These are phyloP conservation scores for Orbilia blumenaviensis DNA, from an alignment of 2,329 filamentous ascomycete genomes.

Conservation along the genomic window DNA sequence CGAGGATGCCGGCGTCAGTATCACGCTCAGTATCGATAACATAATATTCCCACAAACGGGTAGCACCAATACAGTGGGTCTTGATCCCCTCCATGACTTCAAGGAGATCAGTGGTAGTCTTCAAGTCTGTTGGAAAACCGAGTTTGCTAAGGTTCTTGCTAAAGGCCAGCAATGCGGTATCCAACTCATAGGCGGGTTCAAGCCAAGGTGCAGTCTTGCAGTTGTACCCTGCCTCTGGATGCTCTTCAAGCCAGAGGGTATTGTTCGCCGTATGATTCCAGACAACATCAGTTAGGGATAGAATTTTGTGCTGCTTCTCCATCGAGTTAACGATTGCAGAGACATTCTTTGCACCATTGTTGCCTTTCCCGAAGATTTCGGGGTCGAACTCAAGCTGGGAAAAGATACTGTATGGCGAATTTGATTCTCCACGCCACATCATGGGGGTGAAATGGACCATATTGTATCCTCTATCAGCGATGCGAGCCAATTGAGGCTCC, in stretches of 20 bases:
- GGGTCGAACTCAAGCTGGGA: conserved; percentile 90
- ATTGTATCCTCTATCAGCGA: conserved; percentile 92
- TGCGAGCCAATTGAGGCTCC: conserved; percentile 86
- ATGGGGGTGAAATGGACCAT: conserved; percentile 98
- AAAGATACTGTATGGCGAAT: conserved; percentile 96
- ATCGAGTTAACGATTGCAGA: conserved; percentile 79
- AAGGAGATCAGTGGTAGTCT: conserved; percentile 75
- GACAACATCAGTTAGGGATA: conserved; percentile 94
- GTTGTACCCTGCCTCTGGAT: conserved; percentile 96
- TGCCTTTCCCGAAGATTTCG: conserved; percentile 78
- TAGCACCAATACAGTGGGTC: conserved; percentile 76
- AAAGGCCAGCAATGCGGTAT: conserved; percentile 74
- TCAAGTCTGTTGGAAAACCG: conserved; percentile 78
- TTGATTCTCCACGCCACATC: conserved; percentile 85
- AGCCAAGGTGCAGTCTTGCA: conserved; percentile 85
- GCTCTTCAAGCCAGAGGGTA: conserved; percentile 89
- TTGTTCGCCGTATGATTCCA: conserved; percentile 98
- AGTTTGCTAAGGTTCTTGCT: conserved; percentile 71
- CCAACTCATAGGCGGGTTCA: conserved; percentile 71
- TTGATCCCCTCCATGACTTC: conserved; percentile 86
- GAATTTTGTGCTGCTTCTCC: conserved; percentile 82
- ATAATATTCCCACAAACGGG: conserved; percentile 94
- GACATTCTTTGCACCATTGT: conserved; percentile 73
- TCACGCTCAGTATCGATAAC: conserved; percentile 80
- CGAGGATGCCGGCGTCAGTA: conserved; percentile 72